These are phyloP conservation scores for Aspergillus quadricinctus DNA, from an alignment of 2,329 filamentous ascomycete genomes.

Conservation along the genomic window DNA sequence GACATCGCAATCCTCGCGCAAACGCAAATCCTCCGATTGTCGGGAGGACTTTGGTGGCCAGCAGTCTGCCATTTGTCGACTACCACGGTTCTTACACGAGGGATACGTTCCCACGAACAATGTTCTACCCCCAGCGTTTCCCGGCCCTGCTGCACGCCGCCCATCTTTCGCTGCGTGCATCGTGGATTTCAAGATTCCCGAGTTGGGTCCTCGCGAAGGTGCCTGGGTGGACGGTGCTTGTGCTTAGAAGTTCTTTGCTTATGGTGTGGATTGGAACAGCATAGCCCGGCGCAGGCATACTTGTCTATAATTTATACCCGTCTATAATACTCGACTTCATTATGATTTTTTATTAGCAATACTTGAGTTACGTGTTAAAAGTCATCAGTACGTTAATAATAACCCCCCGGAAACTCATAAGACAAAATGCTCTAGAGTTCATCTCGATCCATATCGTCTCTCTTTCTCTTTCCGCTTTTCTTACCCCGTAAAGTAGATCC, in stretches of 20 bases:
- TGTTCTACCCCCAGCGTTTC: background rate
- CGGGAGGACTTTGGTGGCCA: slow-evolving; percentile 21
- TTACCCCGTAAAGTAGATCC: too few relatives aligned
- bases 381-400: too few relatives aligned
- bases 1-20: slow-evolving; percentile 15
- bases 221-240: slow-evolving; percentile 14
- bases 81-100: slow-evolving; percentile 3
- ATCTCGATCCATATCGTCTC: too few relatives aligned
- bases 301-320: background rate
- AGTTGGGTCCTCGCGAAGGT: slow-evolving; percentile 21
- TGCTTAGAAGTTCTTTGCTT: background rate
- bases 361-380: too few relatives aligned
- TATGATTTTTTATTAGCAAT: too few relatives aligned
- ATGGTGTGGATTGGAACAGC: background rate
- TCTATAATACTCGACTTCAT: too few relatives aligned
- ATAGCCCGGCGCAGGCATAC: background rate
- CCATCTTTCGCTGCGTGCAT: slow-evolving; percentile 35
- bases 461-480: too few relatives aligned
- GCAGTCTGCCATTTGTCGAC: slow-evolving; percentile 16
- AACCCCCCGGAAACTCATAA: too few relatives aligned
- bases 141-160: slow-evolving; percentile 12
- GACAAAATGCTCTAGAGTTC: too few relatives aligned
- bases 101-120: slow-evolving; percentile 2
- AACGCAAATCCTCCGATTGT: slow-evolving; percentile 23
- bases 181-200: slow-evolving; percentile 33